phyloP scores from a whole-genome alignment of 805 yeast genomes.

The Candida sonorensis region DNA sequence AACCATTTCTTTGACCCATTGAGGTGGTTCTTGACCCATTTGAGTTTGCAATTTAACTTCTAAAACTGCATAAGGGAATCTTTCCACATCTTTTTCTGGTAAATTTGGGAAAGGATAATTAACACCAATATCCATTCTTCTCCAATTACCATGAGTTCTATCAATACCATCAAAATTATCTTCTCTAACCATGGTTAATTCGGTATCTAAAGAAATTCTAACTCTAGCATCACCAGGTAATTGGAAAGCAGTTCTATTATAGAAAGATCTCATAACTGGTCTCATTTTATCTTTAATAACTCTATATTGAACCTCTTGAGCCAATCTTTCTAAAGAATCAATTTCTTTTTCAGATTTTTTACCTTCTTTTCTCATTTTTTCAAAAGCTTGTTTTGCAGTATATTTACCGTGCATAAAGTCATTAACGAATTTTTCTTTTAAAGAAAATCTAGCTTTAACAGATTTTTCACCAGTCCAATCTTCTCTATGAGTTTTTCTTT shows the following conservation, averaged over 20 bases:
- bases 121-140: constrained; percentile 97
- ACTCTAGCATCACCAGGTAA: constrained; percentile 99
- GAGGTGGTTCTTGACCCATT: constrained; percentile 97
- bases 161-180: constrained; percentile 92
- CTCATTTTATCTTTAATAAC: constrained; percentile 76
- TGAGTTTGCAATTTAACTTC: constrained; percentile 98
- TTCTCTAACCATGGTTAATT: constrained; percentile 94
- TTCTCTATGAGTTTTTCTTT: constrained; percentile 96
- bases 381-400: constrained; percentile 86
- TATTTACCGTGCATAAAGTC: constrained; percentile 75
- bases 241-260: constrained; percentile 98
- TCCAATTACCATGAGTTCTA: constrained; percentile 91
- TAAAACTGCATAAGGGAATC: constrained; percentile 95
- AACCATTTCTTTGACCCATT: constrained; percentile 91
- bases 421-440: constrained; percentile 88
- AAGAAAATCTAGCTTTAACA: constrained; percentile 93
- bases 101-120: constrained; percentile 91
- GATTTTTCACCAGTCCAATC: constrained; percentile 99
- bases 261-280: constrained; percentile 94
- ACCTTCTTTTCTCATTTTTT: constrained; percentile 88
- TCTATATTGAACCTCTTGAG: constrained; percentile 88
- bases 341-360: constrained; percentile 82
- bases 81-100: constrained; percentile 75
- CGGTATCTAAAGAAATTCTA: constrained; percentile 96
- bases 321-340: constrained; percentile 86